Evolutionary conservation across 768 basidiomycete species (phyloP), one percentile per base, ranked within the genome.

Genomic region (Lactarius evosmus): DNA sequence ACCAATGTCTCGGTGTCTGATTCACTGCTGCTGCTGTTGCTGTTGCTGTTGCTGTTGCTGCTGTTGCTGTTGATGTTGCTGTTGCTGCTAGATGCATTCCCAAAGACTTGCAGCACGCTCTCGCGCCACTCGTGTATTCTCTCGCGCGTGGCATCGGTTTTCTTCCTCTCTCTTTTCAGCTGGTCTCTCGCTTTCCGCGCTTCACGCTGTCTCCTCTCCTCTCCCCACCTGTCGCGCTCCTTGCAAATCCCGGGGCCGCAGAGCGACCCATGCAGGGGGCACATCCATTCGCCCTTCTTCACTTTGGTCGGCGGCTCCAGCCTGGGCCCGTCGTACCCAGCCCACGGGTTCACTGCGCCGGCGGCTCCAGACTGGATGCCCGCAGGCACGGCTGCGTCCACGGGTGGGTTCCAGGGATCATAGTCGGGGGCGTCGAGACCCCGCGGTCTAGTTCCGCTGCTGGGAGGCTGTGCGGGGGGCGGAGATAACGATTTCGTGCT

Each of bases 201-300:
- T 11, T 33, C 6, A 25, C 50, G 22, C 22, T 9, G 30, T 25
- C 11, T 44, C 30, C 16, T 58, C 17, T 53, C 41, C 41, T 56
- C 34, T 7, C 32, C 38, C n/a, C 67, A n/a, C 50, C 52, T 29
- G 27, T 56, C 33, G 16, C 17, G 29, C 36, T 17, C 61, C 41
- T 54, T 29, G 65, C 67, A 68, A 8, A 68, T 62, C 0, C 61
- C 61, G 4, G 44, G 49, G 32, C 2, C 56, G 58, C 67, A 68
- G 50, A 50, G n/a, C 27, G 54, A 12, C 8, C 67, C 67, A 16
- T 68, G 67, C 9, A 38, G 32, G 16, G 38, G 30, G 17, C 65
- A 68, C 0, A 17, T 2, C 61, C 57, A 57, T 17, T 51, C 38
- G 16, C 29, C 33, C 22, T 32, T 40, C 16, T 49, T 55, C 22